Evolutionary conservation across 164 flowering plant genomes (phyloP), one percentile per base, ranked within the genome.

Genomic region (Piper longum): DNA sequence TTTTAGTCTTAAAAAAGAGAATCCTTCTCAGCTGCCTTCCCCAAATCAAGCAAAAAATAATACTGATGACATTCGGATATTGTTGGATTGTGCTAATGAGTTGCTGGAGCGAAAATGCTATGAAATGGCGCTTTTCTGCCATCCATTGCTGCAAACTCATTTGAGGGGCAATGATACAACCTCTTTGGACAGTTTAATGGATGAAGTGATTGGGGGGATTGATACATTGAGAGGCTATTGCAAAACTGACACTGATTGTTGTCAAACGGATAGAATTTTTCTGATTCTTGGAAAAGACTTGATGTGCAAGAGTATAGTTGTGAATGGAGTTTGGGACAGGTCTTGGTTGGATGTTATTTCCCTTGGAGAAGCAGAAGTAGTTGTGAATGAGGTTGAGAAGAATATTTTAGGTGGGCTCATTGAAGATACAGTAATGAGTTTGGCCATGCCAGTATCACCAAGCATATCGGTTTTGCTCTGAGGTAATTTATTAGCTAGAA

Each of bases 31-130:
- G 36, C 14, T 51, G 52, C 56, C 44, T 7, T 69, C 69, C 54
- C 61, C 69, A 45, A 56, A n/a, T 36, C 54, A 26, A 7, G 54
- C 65, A 41, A 71, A 74, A 62, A 43, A 40, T 26, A 71, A 54
- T 59, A 43, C 7, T 16, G 45, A 64, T 54, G 61, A 69, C 59
- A 3, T 41, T 16, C 70, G 64, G 68, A 73, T 85, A 66, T 56
- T 69, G 40, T 43, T 84, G 16, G 89, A 87, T 62, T 88, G 72
- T 66, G 89, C 92, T 43, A 73, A 75, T 14, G 96, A 91, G 69
- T 62, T 87, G 43, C 41, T 77, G 66, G 79, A 75, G 26, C 72
- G 71, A 4, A 83, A 68, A 75, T 76, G 76, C 73, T 59, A 8
- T 56, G 69, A 43, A 18, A 61, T 44, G 41, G 72, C 74, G 17